Evolutionary conservation across 306 rosid species (phyloP).

Genomic region (Fagus crenata): DNA sequence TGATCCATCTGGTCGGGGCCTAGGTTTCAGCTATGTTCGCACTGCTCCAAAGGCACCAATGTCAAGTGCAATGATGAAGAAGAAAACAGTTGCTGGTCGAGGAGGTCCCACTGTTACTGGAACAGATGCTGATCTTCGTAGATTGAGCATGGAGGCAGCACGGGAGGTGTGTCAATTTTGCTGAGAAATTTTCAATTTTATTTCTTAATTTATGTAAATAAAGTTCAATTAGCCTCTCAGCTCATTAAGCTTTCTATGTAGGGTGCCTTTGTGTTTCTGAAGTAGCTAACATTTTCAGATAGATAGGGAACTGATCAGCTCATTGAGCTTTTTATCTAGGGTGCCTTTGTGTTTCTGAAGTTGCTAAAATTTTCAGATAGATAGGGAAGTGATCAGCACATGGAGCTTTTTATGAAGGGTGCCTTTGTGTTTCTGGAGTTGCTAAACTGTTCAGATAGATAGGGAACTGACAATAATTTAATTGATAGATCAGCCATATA

Average conservation of each 20-base stretch:
- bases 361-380: too few relatives aligned
- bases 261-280: too few relatives aligned
- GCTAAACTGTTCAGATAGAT: not conserved
- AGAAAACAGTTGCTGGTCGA: constrained; percentile 66
- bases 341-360: too few relatives aligned
- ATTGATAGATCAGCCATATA: not conserved
- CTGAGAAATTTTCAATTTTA: not conserved
- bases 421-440: not conserved
- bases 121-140: constrained; percentile 98
- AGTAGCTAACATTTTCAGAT: too few relatives aligned
- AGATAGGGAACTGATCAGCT: too few relatives aligned
- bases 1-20: constrained; percentile 95
- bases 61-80: constrained; percentile 74
- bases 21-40: constrained; percentile 93
- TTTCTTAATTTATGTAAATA: constrained; percentile 18
- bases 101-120: constrained; percentile 95
- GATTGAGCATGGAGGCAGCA: constrained; percentile 99
- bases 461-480: not conserved
- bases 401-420: not conserved
- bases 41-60: constrained; percentile 81
- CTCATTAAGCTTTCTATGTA: not conserved
- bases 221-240: constrained; percentile 3
- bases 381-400: too few relatives aligned
- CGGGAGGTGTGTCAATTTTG: constrained; percentile 64
- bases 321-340: too few relatives aligned